These are phyloP conservation scores for Plasmodium yoelii DNA, from an alignment of 169 alveolate species.

Conservation along the genomic window DNA sequence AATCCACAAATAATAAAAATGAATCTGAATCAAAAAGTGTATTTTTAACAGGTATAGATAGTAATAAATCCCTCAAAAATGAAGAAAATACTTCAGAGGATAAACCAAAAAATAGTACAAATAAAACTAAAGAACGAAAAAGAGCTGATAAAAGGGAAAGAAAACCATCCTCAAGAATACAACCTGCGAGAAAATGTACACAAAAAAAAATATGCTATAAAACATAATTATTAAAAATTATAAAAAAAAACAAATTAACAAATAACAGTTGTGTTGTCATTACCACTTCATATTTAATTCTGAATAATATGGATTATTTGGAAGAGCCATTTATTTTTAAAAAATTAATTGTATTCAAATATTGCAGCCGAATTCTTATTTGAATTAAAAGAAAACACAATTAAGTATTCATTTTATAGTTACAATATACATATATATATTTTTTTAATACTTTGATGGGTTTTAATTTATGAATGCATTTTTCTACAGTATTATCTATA, in stretches of 20 bases:
- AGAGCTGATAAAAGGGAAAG: constrained; percentile 22
- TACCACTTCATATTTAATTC: too few species aligned
- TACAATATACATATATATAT: too few species aligned
- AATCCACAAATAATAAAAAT: constrained; percentile 3
- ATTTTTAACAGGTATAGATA: constrained; percentile 24
- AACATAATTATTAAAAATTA: constrained; percentile 7
- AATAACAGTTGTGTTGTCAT: neutral
- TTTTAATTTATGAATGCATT: too few species aligned
- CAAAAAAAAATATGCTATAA: constrained; percentile 59
- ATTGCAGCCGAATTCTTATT: too few species aligned
- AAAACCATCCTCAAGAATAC: constrained; percentile 37
- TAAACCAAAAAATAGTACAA: constrained; percentile 10
- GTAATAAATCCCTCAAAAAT: constrained; percentile 17
- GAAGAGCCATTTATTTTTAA: too few species aligned
- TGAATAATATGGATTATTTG: too few species aligned
- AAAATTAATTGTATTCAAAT: too few species aligned
- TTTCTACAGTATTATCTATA: too few species aligned
- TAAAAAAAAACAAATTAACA: constrained; percentile 8
- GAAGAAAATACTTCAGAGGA: neutral
- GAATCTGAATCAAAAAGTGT: constrained; percentile 13
- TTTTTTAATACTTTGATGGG: too few species aligned
- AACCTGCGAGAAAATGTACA: constrained; percentile 57
- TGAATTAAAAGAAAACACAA: too few species aligned
- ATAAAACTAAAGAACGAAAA: constrained; percentile 23
- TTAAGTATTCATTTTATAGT: too few species aligned